Percentiles rank a stretch among this genome's conserved stretches.
Conservation (phyloP, 306 rosid species). For the Casuarina cunninghamiana region DNA sequence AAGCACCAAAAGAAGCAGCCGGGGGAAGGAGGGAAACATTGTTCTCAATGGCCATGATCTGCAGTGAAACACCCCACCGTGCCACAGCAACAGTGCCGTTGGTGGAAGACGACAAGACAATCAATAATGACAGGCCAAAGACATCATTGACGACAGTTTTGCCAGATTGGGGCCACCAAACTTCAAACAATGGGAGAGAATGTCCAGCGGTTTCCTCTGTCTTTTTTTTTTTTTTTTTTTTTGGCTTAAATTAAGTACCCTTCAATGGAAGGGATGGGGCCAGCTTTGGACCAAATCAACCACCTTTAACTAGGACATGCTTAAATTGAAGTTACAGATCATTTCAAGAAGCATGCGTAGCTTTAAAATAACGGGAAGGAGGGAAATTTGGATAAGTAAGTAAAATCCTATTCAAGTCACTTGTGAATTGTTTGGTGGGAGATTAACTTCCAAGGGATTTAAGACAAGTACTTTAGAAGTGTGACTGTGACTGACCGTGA, state of each 20-base stretch:
- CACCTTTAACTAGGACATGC: no score
- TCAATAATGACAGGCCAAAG: slow-evolving; percentile 15
- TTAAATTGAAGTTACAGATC: no score
- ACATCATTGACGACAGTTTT: slow-evolving; percentile 2
- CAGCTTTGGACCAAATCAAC: no score
- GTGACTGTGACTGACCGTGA: background rate
- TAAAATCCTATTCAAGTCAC: background rate
- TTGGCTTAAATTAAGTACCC: no score
- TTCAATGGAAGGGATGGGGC: no score
- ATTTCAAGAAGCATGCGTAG: no score
- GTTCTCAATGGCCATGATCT: background rate
- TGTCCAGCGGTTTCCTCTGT: background rate
- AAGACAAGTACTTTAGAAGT: background rate
- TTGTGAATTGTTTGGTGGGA: background rate
- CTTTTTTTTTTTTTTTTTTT: no score
- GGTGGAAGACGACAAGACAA: slow-evolving; percentile 25
- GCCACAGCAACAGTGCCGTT: slow-evolving; percentile 25
- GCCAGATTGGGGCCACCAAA: no score
- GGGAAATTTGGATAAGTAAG: background rate
- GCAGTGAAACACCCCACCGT: background rate
- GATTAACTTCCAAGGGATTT: background rate
- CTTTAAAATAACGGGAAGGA: no score
- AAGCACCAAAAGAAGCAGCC: background rate
- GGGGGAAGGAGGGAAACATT: background rate
- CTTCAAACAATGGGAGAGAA: background rate